Percentiles rank a stretch among this genome's conserved stretches.
These are phyloP conservation scores for Furcasterigmium furcatum DNA, from an alignment of 2,329 filamentous ascomycete genomes.

Conservation along the genomic window DNA sequence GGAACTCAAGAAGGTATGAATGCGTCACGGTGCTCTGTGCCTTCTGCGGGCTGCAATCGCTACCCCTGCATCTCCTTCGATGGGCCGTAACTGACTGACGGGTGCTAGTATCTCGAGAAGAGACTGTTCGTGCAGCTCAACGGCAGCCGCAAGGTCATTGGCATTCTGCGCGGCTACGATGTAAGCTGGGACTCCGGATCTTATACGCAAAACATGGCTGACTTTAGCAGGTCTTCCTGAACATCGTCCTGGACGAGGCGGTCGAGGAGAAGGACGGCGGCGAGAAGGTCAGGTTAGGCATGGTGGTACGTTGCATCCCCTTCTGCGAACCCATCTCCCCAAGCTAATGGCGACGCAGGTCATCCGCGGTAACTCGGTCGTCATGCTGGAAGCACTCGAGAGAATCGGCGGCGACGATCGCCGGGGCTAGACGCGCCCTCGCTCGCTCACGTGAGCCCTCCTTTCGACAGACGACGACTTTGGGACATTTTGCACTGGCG, in stretches of 20 bases:
- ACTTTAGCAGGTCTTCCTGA: conserved; percentile 78
- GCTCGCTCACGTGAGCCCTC: not conserved
- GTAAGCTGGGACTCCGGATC: conserved; percentile 54
- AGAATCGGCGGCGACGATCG: conserved; percentile 63
- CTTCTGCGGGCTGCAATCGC: not conserved
- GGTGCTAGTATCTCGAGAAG: conserved; percentile 91
- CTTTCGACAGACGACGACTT: not conserved
- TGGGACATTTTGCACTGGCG: conserved; percentile 1
- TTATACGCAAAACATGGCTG: too few relatives aligned
- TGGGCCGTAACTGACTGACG: conserved; percentile 1
- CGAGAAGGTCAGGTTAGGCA: conserved; percentile 86
- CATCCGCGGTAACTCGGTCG: conserved; percentile 95
- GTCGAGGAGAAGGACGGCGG: conserved; percentile 91
- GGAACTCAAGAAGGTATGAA: conserved; percentile 89
- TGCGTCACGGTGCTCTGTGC: conserved; percentile 13
- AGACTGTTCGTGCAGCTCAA: conserved; percentile 96
- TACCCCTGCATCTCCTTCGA: not conserved
- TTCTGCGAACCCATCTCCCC: not conserved
- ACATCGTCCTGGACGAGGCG: conserved; percentile 96
- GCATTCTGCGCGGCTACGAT: conserved; percentile 92
- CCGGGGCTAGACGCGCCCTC: conserved; percentile 9
- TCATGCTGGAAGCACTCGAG: conserved; percentile 88
- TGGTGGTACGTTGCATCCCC: conserved; percentile 66
- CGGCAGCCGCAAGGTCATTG: conserved; percentile 95
- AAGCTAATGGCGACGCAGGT: conserved; percentile 52